Evolutionary conservation across 352 stramenopile species (phyloP).

Genomic region (Pythium guiyangense): DNA sequence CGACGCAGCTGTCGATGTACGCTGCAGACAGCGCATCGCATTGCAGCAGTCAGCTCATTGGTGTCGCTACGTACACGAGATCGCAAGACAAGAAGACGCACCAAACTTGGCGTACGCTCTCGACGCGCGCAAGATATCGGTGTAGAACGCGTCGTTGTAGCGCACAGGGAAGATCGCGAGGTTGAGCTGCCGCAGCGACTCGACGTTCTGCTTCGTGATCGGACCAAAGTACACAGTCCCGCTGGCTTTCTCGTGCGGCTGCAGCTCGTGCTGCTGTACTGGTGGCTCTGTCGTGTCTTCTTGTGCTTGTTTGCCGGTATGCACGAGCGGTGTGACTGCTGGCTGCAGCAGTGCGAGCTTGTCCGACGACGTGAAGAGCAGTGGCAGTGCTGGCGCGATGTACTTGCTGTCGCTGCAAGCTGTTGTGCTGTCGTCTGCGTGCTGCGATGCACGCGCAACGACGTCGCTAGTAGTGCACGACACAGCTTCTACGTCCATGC

Average conservation of each 20-base stretch:
- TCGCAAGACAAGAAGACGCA: constrained; percentile 11
- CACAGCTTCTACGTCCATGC: too few species aligned
- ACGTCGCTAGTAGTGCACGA: too few species aligned
- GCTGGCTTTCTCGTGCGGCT: not conserved
- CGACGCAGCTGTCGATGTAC: constrained; percentile 77
- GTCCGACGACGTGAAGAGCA: not conserved
- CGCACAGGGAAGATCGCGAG: constrained; percentile 88
- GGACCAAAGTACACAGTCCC: constrained; percentile 38
- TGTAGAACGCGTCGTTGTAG: constrained; percentile 93
- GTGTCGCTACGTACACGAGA: too few species aligned
- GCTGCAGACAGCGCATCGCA: constrained; percentile 16
- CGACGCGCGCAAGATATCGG: constrained; percentile 71
- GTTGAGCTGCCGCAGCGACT: constrained; percentile 88
- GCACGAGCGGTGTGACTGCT: not conserved
- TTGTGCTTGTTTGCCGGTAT: not conserved
- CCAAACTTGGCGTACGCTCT: constrained; percentile 47
- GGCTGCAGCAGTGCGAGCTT: constrained; percentile 4
- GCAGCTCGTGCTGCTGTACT: not conserved
- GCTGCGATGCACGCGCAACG: too few species aligned
- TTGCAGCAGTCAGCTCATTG: not conserved
- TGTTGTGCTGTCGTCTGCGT: not conserved
- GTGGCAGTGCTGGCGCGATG: not conserved
- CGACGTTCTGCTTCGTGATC: constrained; percentile 60
- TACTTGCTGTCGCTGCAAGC: not conserved
- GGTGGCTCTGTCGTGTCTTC: not conserved